A percentile compares a stretch with the other conserved stretches of the same genome.
Evolutionary conservation across 1,284 basidiomycete species (phyloP).

Genomic region (Sporisorium graminicola): DNA sequence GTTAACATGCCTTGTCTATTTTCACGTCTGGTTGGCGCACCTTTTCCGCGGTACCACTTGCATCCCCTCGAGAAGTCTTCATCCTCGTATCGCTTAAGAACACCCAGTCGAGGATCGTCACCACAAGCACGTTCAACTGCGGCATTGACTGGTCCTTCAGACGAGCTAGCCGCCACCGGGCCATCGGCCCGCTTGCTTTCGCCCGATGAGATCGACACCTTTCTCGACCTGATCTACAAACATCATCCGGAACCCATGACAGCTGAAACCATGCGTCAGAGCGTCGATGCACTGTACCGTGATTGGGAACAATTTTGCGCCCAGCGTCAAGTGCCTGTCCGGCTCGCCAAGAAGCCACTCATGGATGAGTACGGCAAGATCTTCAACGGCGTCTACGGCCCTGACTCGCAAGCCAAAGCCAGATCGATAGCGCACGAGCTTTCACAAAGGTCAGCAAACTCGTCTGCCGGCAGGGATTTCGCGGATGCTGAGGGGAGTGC

Average conservation of each 20-base stretch:
- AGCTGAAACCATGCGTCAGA: constrained; percentile 45
- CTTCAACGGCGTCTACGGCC: constrained; percentile 41
- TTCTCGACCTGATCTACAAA: constrained; percentile 44
- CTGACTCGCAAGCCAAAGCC: constrained; percentile 32
- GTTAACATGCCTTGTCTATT: not conserved
- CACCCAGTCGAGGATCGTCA: constrained; percentile 18
- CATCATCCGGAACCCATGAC: constrained; percentile 49
- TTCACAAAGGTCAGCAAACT: constrained; percentile 24
- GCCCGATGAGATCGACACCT: constrained; percentile 36
- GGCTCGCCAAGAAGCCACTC: constrained; percentile 40
- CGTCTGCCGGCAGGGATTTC: constrained; percentile 5
- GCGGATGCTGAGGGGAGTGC: not conserved
- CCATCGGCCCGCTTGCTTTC: constrained; percentile 20
- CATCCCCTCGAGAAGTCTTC: not conserved
- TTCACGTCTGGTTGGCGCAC: no score
- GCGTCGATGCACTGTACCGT: constrained; percentile 41
- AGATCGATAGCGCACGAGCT: constrained; percentile 41
- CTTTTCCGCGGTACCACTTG: no score
- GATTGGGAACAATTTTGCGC: constrained; percentile 43
- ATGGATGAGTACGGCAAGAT: constrained; percentile 53
- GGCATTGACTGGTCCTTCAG: not conserved
- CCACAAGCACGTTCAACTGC: constrained; percentile 7
- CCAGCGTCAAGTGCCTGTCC: constrained; percentile 25
- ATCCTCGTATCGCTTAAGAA: not conserved
- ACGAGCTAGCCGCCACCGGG: not conserved